These are phyloP conservation scores for Tetrahymena borealis DNA, from an alignment of 73 alveolate species.

Conservation along the genomic window DNA sequence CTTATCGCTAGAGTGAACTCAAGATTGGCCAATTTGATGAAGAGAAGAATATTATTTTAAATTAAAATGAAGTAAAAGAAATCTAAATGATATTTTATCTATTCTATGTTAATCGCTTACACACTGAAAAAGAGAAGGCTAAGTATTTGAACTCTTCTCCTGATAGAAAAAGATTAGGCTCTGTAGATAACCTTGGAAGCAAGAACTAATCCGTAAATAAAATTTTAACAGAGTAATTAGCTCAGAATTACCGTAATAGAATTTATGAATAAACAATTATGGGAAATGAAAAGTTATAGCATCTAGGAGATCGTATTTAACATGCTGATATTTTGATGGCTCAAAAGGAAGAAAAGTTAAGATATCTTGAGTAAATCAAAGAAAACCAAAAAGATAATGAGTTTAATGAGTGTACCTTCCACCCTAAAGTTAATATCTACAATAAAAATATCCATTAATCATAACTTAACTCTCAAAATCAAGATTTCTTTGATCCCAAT, in stretches of 20 bases:
- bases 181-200: not conserved
- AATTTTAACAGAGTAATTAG: not conserved
- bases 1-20: not conserved
- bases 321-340: not conserved
- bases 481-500: not conserved
- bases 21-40: not conserved
- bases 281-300: not conserved
- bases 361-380: not conserved
- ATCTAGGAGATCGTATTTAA: not conserved
- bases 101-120: not conserved
- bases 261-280: not conserved
- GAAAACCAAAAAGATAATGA: not conserved
- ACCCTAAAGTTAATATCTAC: not conserved
- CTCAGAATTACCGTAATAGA: not conserved
- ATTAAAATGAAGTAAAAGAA: not conserved
- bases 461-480: not conserved
- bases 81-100: not conserved
- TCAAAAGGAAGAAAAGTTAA: not conserved
- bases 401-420: not conserved
- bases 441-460: not conserved
- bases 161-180: not conserved
- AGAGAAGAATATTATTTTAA: not conserved
- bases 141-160: not conserved
- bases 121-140: not conserved
- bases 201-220: not conserved